Base-by-base conservation (phyloP, 2,329 filamentous ascomycete genomes). In the Magnaporthiopsis rhizophila region DNA sequence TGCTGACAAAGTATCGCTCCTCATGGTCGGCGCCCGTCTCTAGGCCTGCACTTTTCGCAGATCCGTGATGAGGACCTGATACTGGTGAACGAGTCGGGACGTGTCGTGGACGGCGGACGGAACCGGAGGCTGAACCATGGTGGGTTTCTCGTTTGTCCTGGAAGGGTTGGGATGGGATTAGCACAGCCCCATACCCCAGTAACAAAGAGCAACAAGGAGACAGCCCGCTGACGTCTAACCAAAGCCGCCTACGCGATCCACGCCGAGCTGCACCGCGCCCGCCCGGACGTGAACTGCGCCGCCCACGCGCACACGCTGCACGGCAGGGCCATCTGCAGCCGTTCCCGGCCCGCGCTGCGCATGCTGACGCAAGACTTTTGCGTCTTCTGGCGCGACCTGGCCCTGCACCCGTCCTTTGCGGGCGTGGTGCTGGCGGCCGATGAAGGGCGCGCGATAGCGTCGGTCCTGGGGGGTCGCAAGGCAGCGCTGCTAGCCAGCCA, bases 321-420 rank as follows among this genome's bases (percentile, higher is more conserved):
- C 67, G 83, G 82, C 32, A 72, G 76, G 15, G 81, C 86, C 13
- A 89, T 89, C 76, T 85, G 83, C 69, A 75, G 84, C 0, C 80
- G 88, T 28, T 86, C 87, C 9, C 82, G 82, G 65, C 78, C 79
- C 8, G 18, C 18, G 18, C 75, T 90, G 15, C 86, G 89, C 63
- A 89, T 89, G 81, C 77, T 88, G 63, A 89, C 84, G 50, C 86
- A 84, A 74, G 87, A 85, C 70, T 79, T 84, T 1, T 83, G 81
- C 66, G 83, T 83, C 64, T 85, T 90, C 68, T 86, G 88, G 71
- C 78, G 68, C 81, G 76, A 79, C 68, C 64, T 76, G 38, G 75
- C 73, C 34, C 68, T 80, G 26, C 82, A 82, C 69, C 66, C 67
- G 24, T 76, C 75, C 61, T 85, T 84, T 68, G 77, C 77, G 8